phyloP scores from a whole-genome alignment of 768 basidiomycete genomes.

The Daedaleopsis sinensis region DNA sequence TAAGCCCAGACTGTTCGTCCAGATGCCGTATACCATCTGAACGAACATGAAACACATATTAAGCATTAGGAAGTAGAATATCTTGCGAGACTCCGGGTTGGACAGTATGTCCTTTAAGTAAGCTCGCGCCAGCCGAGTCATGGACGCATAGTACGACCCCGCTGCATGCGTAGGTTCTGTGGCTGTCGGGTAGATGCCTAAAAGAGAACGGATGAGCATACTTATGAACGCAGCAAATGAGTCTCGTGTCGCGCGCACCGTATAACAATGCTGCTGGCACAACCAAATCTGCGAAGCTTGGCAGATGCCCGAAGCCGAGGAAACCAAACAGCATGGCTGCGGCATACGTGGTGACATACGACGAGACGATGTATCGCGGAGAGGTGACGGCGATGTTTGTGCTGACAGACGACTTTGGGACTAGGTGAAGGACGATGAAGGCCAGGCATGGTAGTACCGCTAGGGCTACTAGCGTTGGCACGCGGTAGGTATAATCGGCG shows the following conservation, averaged over 20 bases:
- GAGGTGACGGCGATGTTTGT: conserved; percentile 46
- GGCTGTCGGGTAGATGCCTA: conserved; percentile 17
- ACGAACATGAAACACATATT: conserved; percentile 97
- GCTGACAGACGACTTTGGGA: conserved; percentile 52
- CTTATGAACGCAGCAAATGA: no score
- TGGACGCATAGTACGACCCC: conserved; percentile 28
- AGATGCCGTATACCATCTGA: conserved; percentile 96
- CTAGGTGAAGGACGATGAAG: conserved; percentile 61
- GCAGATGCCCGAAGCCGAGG: conserved; percentile 65
- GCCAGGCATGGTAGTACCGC: conserved; percentile 64
- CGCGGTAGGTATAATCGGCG: conserved; percentile 44
- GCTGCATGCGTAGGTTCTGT: conserved; percentile 3
- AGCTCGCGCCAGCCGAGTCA: conserved; percentile 44
- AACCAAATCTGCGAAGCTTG: conserved; percentile 59
- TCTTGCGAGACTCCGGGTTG: conserved; percentile 90
- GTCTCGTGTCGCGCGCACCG: conserved; percentile 45
- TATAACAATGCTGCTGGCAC: conserved; percentile 63
- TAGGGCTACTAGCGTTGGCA: conserved; percentile 59
- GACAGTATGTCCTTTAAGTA: conserved; percentile 91
- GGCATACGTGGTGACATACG: conserved; percentile 55
- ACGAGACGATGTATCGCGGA: conserved; percentile 58
- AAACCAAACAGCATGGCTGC: conserved; percentile 57
- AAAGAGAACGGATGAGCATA: not conserved
- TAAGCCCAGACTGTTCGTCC: conserved; percentile 95
- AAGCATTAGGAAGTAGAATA: conserved; percentile 94